These are phyloP conservation scores for Leishmania turanica DNA, from an alignment of 208 protist genomes.

Conservation along the genomic window DNA sequence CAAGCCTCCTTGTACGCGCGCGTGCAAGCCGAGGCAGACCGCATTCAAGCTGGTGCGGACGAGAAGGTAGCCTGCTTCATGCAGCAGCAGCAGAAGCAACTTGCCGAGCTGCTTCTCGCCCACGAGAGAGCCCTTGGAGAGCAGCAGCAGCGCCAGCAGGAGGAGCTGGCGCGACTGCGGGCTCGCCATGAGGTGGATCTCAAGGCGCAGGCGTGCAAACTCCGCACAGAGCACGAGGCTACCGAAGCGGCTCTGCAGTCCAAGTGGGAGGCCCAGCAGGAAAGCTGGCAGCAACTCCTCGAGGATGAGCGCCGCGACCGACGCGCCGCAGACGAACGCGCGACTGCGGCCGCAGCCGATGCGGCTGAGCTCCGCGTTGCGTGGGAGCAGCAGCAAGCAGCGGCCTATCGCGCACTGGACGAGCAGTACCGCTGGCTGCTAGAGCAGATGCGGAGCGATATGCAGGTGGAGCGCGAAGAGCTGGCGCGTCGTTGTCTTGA, in stretches of 20 bases:
- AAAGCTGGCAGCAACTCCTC: conserved; percentile 5
- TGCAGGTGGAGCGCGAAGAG: conserved; percentile 46
- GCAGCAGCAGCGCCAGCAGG: conserved; percentile 20
- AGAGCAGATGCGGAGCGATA: conserved; percentile 2
- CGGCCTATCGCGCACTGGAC: conserved; percentile 18
- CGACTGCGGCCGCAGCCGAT: conserved; percentile 1
- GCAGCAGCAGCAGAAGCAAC: conserved; percentile 7
- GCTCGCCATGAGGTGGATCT: conserved; percentile 23
- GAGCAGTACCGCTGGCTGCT: conserved; percentile 17
- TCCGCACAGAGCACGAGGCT: conserved; percentile 9
- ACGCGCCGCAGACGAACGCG: conserved; percentile 4
- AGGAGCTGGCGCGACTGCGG: conserved; percentile 26
- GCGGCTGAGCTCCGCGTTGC: conserved; percentile 24
- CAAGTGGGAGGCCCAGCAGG: conserved; percentile 8
- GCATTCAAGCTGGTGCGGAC: conserved; percentile 27
- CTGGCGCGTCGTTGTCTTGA: conserved; percentile 45
- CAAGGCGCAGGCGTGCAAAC: conserved; percentile 13
- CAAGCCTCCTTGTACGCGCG: conserved; percentile 33
- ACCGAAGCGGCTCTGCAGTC: conserved; percentile 25
- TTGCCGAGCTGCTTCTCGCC: conserved; percentile 7
- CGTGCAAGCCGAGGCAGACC: conserved; percentile 24
- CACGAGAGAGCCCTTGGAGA: conserved; percentile 17
- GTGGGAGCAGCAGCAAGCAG: conserved; percentile 15
- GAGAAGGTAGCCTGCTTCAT: conserved; percentile 27
- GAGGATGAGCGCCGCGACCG: conserved; percentile 8